Evolutionary conservation across 495 filamentous ascomycete genomes (phyloP), one percentile per base, ranked within the genome.

Genomic region (Venustampulla echinocandica): DNA sequence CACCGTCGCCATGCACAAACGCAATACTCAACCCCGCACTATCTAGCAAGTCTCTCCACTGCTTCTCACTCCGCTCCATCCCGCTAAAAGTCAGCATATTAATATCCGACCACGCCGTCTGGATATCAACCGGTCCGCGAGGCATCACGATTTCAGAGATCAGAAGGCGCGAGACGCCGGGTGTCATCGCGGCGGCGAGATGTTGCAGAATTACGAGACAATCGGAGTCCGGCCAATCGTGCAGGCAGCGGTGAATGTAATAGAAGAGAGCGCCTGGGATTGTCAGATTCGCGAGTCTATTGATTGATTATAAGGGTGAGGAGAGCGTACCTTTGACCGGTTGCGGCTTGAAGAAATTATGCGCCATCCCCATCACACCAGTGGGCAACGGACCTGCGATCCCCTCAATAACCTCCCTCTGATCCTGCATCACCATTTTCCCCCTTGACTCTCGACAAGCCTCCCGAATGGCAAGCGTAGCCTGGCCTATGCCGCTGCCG

Each of bases 301-400:
- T 61, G 39, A 23, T 10, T 45, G 28, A 18, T 2, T 13, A n/a
- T n/a, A n/a, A n/a, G n/a, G n/a, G 49, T 30, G 27, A 13, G 7
- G 6, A 13, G 27, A 30, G 27, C 59, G 55, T 41, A 66, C 71
- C 69, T 60, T 63, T 63, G 11, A 80, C 49, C 0, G 66, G 59
- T 50, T 82, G 71, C n/a, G 56, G 47, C 14, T 61, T 53, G 46
- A 71, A 79, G 57, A 80, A 76, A 55, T 77, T 61, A 22, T 76
- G 54, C 1, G 49, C 62, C 44, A 67, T 57, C 10, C 55, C 53
- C 44, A 70, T 62, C 10, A 80, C 64, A 0, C 71, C 71, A n/a
- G n/a, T n/a, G 1, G 48, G 51, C 10, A 66, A 44, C 3, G 14
- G n/a, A 23, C 34, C 35, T 5, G 14, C 25, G 28, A 48, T 46